Percentiles rank a stretch among this genome's conserved stretches.
These are phyloP conservation scores for Globisporangium apiculatum DNA, from an alignment of 352 stramenopile genomes.

Conservation along the genomic window DNA sequence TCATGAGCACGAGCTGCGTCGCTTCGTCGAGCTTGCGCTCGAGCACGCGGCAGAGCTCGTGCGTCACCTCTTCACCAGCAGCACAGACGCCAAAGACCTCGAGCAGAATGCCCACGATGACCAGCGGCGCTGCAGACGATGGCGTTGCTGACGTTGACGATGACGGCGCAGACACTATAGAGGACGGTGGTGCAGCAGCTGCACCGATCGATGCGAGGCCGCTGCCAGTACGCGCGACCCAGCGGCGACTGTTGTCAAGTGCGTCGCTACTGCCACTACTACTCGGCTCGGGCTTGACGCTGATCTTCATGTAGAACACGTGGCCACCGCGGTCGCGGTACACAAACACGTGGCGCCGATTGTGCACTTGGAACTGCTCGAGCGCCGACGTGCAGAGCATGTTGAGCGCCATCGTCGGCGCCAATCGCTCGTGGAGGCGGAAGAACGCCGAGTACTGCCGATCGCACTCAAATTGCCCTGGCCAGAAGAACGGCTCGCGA, in stretches of 20 bases:
- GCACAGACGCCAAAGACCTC: conserved; percentile 81
- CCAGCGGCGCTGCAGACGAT: neutral
- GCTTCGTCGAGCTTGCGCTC: conserved; percentile 86
- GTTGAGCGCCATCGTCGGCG: conserved; percentile 72
- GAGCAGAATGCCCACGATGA: conserved; percentile 48
- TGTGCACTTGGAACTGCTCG: conserved; percentile 88
- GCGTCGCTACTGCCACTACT: neutral
- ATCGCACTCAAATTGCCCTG: conserved; percentile 81
- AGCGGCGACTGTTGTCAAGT: conserved; percentile 10
- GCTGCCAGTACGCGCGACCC: conserved; percentile 9
- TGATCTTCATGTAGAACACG: conserved; percentile 89
- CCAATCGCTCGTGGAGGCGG: conserved; percentile 70
- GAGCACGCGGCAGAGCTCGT: conserved; percentile 71
- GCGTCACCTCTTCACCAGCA: conserved; percentile 76
- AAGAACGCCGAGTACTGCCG: conserved; percentile 76
- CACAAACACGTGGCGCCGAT: conserved; percentile 82
- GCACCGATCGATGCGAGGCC: neutral
- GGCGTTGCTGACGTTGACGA: neutral
- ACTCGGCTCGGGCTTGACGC: conserved; percentile 29
- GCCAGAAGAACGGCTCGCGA: conserved; percentile 70
- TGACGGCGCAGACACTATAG: conserved; percentile 1
- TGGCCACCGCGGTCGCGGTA: conserved; percentile 79
- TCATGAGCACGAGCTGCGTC: conserved; percentile 83
- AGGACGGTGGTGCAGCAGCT: neutral
- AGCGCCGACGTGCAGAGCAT: conserved; percentile 78